Evolutionary conservation across 306 rosid genomes (phyloP), one percentile per base, ranked within the genome.

Genomic region (Prinsepia uniflora): DNA sequence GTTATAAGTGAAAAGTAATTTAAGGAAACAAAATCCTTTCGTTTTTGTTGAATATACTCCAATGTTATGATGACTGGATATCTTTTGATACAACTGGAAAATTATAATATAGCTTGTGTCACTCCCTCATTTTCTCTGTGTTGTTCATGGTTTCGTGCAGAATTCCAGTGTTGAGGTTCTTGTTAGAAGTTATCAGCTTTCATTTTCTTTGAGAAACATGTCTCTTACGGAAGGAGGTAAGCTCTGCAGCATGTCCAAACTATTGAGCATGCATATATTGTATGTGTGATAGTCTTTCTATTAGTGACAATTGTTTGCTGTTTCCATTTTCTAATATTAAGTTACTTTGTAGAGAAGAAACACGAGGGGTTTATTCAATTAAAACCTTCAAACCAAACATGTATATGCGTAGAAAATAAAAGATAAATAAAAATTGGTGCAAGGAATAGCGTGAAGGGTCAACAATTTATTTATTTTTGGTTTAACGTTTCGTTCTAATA

Each of bases 111-210:
- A 7, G n/a, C 8, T 61, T 39, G 12, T 61, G n/a, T 8, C 22
- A 58, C 13, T 17, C 20, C 4, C 24, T 39, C 65, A 61, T 59
- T 18, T 70, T 47, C 34, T 64, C 14, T 63, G 67, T 50, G 8
- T 71, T 45, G 76, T 48, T 5, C 11, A 43, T 75, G 62, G 46
- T 75, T 30, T 68, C 63, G 30, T 82, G 80, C 91, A 95, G 99
- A 86, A 87, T 78, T 89, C 91, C 79, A 84, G 84, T 81, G 85
- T 83, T 49, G 90, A 91, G 90, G 82, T 83, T 73, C 89, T 91
- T 54, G 82, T 84, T 79, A 92, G 81, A 72, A 86, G 96, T 81
- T 95, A 86, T 80, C 99, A 95, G 82, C 81, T 95, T 44, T 91
- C 97, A 57, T 86, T 95, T 86, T 87, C 97, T 71, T 79, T 95